Conservation (phyloP, 257 asterid genomes). For the Solanum arcanum region DNA sequence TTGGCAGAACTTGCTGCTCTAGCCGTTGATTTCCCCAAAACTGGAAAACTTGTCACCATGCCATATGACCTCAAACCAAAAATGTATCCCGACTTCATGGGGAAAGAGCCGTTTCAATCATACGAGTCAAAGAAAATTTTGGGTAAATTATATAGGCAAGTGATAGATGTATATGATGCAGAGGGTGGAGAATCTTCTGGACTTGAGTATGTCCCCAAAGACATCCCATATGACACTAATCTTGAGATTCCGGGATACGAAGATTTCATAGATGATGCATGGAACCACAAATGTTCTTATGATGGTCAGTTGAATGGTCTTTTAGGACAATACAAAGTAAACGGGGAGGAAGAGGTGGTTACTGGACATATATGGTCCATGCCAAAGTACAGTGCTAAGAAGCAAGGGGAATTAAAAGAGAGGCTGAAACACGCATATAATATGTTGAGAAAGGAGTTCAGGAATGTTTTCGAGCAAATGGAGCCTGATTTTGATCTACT, state of each 20-base stretch:
- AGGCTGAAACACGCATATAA: slow-evolving; percentile 75
- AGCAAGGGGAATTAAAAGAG: slow-evolving; percentile 76
- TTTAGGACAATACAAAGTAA: slow-evolving; percentile 77
- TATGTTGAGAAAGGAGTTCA: slow-evolving; percentile 59
- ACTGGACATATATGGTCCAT: slow-evolving; percentile 95
- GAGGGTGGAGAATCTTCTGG: slow-evolving; percentile 26
- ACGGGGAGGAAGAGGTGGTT: slow-evolving; percentile 73
- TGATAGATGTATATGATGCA: slow-evolving; percentile 37
- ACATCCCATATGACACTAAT: slow-evolving; percentile 43
- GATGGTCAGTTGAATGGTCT: slow-evolving; percentile 71
- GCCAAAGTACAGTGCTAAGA: slow-evolving; percentile 62
- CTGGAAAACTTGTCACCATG: slow-evolving; percentile 69
- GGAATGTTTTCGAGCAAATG: slow-evolving; percentile 62
- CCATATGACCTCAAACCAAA: slow-evolving; percentile 61
- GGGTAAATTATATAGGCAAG: slow-evolving; percentile 68
- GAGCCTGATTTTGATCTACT: slow-evolving; percentile 36
- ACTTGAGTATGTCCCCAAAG: slow-evolving; percentile 2
- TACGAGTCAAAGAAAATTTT: slow-evolving; percentile 51
- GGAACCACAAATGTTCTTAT: slow-evolving; percentile 59
- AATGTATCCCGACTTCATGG: slow-evolving; percentile 93
- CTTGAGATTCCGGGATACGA: slow-evolving; percentile 51
- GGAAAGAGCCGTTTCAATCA: slow-evolving; percentile 58
- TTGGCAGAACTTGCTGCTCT: slow-evolving; percentile 91
- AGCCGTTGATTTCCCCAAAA: slow-evolving; percentile 97
- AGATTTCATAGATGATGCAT: slow-evolving; percentile 50